Base-by-base conservation (phyloP, 2,329 filamentous ascomycete genomes). In the Colletotrichum limetticola region DNA sequence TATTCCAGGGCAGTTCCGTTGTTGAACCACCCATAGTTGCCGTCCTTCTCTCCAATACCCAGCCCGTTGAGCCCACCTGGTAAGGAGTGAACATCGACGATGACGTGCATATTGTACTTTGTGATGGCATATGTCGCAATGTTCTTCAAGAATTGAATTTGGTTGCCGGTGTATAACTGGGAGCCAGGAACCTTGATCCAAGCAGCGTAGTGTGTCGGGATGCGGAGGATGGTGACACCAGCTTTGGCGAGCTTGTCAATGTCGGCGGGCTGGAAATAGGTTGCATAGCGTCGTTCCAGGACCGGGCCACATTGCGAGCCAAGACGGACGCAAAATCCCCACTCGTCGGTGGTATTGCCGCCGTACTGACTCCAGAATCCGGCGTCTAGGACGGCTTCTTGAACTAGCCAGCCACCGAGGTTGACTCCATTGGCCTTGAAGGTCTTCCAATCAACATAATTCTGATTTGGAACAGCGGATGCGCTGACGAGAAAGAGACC, bases 241-340 rank as follows among this genome's bases (percentile, higher is more conserved):
- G 46, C 59, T 5, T 37, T 26, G n/a, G 66, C 66, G 16, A 68
- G 59, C 32, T 68, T 68, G 30, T 68, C 66, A n/a, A 68, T 64
- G n/a, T 68, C 58, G 24, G 46, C 59, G 4, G 66, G 46, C 14
- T n/a, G n/a, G 35, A 68, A 22, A 32, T 49, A 68, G 19, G 58
- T 62, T n/a, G 66, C 66, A 26, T 68, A 68, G 5, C 59, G 53
- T 3, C 52, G 26, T 28, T 68, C 66, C 11, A 68, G 24, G 16
- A 68, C 66, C 4, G 58, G 66, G 5, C 66, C 66, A 32, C 65
- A 42, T 42, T 42, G 37, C 3, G 37, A 42, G 14, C 37, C 37
- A 19, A 42, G 37, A 8, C 37, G 37, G 14, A 42, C 37, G 14
- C 37, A 42, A 16, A 42, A 19, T 7, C 16, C 37, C 66, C 56